Conservation (phyloP, 345 rosid genomes). For the Citrus maxima region DNA sequence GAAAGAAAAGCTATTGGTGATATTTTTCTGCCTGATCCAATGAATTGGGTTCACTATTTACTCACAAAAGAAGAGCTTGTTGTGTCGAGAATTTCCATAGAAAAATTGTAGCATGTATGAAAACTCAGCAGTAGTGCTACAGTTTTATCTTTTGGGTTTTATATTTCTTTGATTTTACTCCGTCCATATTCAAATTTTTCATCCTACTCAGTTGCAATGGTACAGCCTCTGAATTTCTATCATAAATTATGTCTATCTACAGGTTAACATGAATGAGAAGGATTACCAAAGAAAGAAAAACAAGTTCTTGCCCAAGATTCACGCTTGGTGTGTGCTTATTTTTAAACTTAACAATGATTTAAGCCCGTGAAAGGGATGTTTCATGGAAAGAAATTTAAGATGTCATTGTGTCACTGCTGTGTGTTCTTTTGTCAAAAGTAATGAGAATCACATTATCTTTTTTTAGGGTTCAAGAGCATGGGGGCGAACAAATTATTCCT, state of each 20-base stretch:
- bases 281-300: slow-evolving; percentile 98
- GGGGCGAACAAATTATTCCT: slow-evolving; percentile 90
- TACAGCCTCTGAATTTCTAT: slow-evolving; percentile 1
- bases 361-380: neutral
- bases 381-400: neutral
- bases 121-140: neutral
- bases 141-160: neutral
- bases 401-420: neutral
- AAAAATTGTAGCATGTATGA: neutral
- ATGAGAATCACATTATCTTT: slow-evolving; percentile 15
- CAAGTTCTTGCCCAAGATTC: slow-evolving; percentile 95
- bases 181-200: neutral
- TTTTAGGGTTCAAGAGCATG: slow-evolving; percentile 95
- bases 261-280: slow-evolving; percentile 95
- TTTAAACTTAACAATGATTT: neutral
- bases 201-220: neutral
- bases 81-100: neutral
- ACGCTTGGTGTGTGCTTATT: slow-evolving; percentile 70
- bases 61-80: neutral
- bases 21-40: neutral
- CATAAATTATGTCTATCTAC: slow-evolving; percentile 1
- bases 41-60: neutral
- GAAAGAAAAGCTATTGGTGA: neutral
- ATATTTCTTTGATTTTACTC: neutral
- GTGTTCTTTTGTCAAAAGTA: slow-evolving; percentile 2